phyloP scores from a whole-genome alignment of 768 basidiomycete species.

The Boletus tylopilopsis region DNA sequence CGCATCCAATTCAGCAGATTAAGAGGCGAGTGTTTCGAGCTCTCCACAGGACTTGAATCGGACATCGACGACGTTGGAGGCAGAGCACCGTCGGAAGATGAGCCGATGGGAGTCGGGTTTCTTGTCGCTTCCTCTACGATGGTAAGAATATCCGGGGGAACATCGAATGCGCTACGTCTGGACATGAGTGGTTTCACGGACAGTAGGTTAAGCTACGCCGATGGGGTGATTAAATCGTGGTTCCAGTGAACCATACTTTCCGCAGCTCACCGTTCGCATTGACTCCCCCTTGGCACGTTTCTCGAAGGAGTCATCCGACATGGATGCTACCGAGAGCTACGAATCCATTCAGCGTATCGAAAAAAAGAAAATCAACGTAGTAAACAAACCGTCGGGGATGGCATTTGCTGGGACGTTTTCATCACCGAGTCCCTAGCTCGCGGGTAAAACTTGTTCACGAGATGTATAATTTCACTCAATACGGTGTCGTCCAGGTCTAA shows the following conservation, averaged over 20 bases:
- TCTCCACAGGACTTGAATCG: not conserved
- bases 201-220: not conserved
- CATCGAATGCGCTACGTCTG: not conserved
- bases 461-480: no score
- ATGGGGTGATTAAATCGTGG: not conserved
- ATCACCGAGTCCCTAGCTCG: no score
- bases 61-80: not conserved
- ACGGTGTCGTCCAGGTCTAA: no score
- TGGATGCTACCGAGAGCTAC: no score
- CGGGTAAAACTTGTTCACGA: no score
- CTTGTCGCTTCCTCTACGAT: conserved; percentile 7
- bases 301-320: no score
- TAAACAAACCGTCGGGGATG: no score
- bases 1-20: conserved; percentile 1
- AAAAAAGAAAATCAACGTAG: no score
- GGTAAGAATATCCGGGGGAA: conserved; percentile 2
- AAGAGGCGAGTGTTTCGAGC: not conserved
- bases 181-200: not conserved
- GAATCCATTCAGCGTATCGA: no score
- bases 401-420: no score
- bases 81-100: not conserved
- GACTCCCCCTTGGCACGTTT: not conserved
- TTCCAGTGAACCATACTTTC: not conserved
- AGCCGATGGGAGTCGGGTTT: not conserved
- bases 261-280: not conserved